Percentiles rank a stretch among this genome's conserved stretches.
Conservation (phyloP, 768 basidiomycete genomes). For the Lactarius pseudohatsudake region DNA sequence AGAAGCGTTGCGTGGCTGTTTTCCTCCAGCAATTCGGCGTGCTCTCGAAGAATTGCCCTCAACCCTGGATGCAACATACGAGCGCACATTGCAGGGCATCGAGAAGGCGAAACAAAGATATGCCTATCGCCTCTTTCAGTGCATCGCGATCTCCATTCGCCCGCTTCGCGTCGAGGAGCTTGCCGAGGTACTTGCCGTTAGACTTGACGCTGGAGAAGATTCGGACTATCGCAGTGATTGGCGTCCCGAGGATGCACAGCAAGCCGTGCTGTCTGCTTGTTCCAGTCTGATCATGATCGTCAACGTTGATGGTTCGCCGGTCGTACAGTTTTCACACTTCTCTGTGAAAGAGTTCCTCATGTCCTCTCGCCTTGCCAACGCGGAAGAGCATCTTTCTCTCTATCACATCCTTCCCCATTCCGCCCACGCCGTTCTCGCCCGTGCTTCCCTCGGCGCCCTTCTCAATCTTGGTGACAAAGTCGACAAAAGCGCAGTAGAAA, state of each 20-base stretch:
- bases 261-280: conserved; percentile 3
- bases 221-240: not conserved
- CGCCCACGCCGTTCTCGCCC: not conserved
- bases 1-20: not conserved
- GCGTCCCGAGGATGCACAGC: not conserved
- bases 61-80: conserved; percentile 4
- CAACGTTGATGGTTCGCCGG: not conserved
- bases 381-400: not conserved
- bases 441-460: not conserved
- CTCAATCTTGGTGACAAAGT: not conserved
- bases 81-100: not conserved
- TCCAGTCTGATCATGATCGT: not conserved
- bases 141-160: not conserved
- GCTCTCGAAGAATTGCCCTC: not conserved
- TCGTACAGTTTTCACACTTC: not conserved
- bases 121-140: conserved; percentile 2
- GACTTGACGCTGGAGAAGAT: not conserved
- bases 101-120: not conserved
- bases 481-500: not conserved
- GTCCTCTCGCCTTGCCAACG: not conserved
- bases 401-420: conserved; percentile 8
- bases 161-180: conserved; percentile 16
- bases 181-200: not conserved
- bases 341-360: not conserved
- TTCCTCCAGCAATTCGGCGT: not conserved